phyloP scores from a whole-genome alignment of 2,329 filamentous ascomycete genomes.

The Penicillium brevicompactum region DNA sequence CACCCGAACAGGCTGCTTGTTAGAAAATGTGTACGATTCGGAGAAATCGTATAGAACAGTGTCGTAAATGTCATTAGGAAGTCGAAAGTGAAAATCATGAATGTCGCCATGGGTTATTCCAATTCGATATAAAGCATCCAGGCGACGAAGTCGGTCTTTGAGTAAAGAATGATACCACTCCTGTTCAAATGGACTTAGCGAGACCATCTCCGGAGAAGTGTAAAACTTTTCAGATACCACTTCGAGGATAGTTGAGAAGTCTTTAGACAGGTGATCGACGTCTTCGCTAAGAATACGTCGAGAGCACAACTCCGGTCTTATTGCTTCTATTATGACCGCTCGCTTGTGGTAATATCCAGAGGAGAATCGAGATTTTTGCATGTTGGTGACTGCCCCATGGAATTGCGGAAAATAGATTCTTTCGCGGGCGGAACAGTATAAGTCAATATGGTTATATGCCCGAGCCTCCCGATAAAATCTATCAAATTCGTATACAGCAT shows the following conservation, averaged over 20 bases:
- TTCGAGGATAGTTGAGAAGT: not conserved
- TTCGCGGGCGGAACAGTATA: not conserved
- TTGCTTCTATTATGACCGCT: not conserved
- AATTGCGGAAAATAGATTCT: not conserved
- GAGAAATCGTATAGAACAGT: slow-evolving; percentile 1
- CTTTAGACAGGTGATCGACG: not conserved
- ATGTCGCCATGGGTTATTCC: not conserved
- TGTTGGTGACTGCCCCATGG: not conserved
- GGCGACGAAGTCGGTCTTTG: not conserved
- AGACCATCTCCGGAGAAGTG: not conserved
- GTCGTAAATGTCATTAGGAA: not conserved
- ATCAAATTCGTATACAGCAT: not conserved
- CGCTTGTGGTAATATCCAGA: not conserved
- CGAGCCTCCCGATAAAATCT: not conserved
- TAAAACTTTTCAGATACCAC: not conserved
- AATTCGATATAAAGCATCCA: slow-evolving; percentile 1
- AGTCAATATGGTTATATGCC: not conserved
- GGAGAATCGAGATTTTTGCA: not conserved
- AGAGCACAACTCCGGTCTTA: not conserved
- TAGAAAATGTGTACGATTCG: not conserved
- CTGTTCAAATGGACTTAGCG: not conserved
- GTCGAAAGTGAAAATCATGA: not conserved
- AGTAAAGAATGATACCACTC: slow-evolving; percentile 2
- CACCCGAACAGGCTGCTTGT: not conserved
- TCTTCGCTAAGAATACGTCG: not conserved